phyloP scores from a whole-genome alignment of 202 grass and related monocot genomes.

The Saccharum hybrid region DNA sequence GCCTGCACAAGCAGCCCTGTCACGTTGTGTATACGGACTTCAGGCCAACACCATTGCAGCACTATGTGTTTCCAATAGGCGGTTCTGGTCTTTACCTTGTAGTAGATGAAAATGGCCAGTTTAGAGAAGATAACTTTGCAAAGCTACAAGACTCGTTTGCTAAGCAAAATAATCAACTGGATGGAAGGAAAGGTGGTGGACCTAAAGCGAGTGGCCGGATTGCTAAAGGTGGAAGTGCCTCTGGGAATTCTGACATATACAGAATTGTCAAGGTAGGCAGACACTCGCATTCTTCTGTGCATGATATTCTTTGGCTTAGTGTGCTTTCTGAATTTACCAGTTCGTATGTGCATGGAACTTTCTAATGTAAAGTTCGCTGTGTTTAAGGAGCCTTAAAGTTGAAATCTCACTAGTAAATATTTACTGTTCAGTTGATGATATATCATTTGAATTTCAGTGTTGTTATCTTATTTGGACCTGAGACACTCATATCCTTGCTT shows the following conservation, averaged over 20 bases:
- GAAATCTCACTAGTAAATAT: conserved; percentile 18
- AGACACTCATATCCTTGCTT: conserved; percentile 20
- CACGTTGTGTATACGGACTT: conserved; percentile 99
- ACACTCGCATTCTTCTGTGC: conserved; percentile 20
- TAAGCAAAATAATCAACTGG: conserved; percentile 57
- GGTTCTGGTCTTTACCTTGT: conserved; percentile 94
- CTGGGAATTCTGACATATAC: conserved; percentile 92
- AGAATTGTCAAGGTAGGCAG: conserved; percentile 83
- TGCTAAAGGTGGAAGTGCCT: conserved; percentile 86
- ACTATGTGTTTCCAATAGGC: conserved; percentile 92
- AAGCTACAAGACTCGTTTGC: conserved; percentile 92
- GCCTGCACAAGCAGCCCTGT: conserved; percentile 92
- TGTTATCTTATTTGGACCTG: conserved; percentile 17
- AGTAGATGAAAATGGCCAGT: conserved; percentile 92
- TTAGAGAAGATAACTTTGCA: conserved; percentile 93
- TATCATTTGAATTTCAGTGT: conserved; percentile 32
- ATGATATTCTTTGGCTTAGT: conserved; percentile 39
- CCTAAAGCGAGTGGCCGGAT: conserved; percentile 75
- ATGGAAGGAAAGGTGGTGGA: conserved; percentile 67
- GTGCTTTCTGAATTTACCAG: conserved; percentile 35
- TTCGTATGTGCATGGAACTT: conserved; percentile 4
- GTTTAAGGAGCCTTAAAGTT: conserved; percentile 10
- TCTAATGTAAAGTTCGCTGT: background rate
- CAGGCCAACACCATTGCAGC: conserved; percentile 94
- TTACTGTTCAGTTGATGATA: conserved; percentile 24